These are phyloP conservation scores for Phaffomyces thermotolerans DNA, from an alignment of 805 yeast species.

Conservation along the genomic window DNA sequence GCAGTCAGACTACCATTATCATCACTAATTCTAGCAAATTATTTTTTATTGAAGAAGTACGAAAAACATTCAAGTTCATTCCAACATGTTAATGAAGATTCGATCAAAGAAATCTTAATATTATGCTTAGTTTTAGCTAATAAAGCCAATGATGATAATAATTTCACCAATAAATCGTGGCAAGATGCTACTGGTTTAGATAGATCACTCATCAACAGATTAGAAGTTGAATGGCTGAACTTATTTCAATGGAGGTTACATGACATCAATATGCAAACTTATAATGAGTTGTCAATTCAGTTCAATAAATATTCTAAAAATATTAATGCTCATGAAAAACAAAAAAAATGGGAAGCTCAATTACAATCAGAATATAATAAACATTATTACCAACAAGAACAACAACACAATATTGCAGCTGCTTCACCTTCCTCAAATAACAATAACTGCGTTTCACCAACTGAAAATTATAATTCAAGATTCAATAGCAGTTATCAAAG, in stretches of 20 bases:
- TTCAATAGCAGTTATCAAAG: constrained; percentile 8
- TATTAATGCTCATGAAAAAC: constrained; percentile 18
- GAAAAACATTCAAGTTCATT: constrained; percentile 27
- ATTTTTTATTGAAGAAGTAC: constrained; percentile 64
- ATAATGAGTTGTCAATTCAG: constrained; percentile 17
- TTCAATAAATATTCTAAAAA: constrained; percentile 19
- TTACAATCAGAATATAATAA: constrained; percentile 5
- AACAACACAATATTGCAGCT: constrained; percentile 8
- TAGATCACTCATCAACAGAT: constrained; percentile 48
- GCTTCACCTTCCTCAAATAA: constrained; percentile 18
- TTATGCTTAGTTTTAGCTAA: constrained; percentile 77
- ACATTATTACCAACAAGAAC: constrained; percentile 4
- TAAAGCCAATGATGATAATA: constrained; percentile 93
- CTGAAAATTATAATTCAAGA: constrained; percentile 8
- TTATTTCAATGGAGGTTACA: constrained; percentile 54
- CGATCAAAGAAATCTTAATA: constrained; percentile 49
- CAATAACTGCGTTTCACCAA: constrained; percentile 12
- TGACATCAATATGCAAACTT: constrained; percentile 25
- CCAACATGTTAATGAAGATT: constrained; percentile 25
- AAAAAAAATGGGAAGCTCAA: constrained; percentile 11
- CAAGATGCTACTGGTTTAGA: constrained; percentile 86
- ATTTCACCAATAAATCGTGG: constrained; percentile 94
- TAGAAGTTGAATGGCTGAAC: constrained; percentile 67
- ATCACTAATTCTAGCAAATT: constrained; percentile 72
- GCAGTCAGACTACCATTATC: constrained; percentile 86